These are phyloP conservation scores for Lachnellula subtilissima DNA, from an alignment of 2,329 filamentous ascomycete genomes.

Conservation along the genomic window DNA sequence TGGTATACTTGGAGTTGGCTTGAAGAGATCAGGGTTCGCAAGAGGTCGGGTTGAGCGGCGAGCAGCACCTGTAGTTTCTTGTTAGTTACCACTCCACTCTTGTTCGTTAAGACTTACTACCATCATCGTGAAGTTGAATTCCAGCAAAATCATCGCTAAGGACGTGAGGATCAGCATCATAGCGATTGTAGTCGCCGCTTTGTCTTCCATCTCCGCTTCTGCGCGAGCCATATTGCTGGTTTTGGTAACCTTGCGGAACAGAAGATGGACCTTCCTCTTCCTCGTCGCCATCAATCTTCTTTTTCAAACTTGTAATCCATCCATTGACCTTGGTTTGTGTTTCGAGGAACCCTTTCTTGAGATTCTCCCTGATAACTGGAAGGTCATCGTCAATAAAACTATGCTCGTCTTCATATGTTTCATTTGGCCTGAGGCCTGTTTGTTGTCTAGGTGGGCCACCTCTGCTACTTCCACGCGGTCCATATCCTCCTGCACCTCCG, in stretches of 20 bases:
- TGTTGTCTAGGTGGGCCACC: conserved; percentile 38
- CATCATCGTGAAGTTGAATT: conserved; percentile 61
- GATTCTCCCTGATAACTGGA: conserved; percentile 85
- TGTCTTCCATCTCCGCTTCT: conserved; percentile 62
- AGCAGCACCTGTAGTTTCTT: conserved; percentile 44
- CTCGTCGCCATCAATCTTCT: conserved; percentile 87
- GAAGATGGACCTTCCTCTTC: conserved; percentile 37
- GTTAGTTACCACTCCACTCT: conserved; percentile 4
- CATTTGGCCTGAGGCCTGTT: conserved; percentile 51
- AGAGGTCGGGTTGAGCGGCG: conserved; percentile 58
- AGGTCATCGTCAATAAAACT: conserved; percentile 97
- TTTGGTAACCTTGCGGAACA: conserved; percentile 26
- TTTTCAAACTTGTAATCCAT: conserved; percentile 88
- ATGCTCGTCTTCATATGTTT: conserved; percentile 58
- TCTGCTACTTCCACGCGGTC: conserved; percentile 41
- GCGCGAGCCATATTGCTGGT: conserved; percentile 39
- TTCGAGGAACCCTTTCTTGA: conserved; percentile 90
- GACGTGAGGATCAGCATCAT: conserved; percentile 90
- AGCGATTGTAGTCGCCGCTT: conserved; percentile 84
- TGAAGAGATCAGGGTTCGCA: conserved; percentile 77
- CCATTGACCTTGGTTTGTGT: conserved; percentile 89
- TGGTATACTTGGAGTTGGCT: conserved; percentile 47
- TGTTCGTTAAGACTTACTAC: conserved; percentile 45
- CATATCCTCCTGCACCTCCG: conserved; percentile 52
- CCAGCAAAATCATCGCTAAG: conserved; percentile 83